phyloP scores from a whole-genome alignment of 208 protist genomes.

The Herpetomonas tarakana region DNA sequence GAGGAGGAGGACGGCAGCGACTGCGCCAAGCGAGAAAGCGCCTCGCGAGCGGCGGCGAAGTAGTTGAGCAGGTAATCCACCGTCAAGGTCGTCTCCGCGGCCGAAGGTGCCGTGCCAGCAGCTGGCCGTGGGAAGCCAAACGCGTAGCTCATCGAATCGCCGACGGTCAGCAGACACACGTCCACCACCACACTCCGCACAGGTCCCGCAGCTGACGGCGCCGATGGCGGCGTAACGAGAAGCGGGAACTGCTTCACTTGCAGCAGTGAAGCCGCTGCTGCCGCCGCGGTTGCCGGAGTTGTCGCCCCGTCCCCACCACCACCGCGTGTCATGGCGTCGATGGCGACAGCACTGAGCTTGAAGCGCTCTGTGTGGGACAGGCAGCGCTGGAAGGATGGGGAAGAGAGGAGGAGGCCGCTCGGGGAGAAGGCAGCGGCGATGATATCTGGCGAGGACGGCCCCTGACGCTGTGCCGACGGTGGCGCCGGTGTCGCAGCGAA shows the following conservation, averaged over 20 bases:
- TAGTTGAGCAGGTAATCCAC: not conserved
- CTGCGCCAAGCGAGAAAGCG: constrained; percentile 4
- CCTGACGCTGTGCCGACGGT: no score
- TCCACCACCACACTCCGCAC: constrained; percentile 25
- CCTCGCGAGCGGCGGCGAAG: not conserved
- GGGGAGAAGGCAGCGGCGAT: constrained; percentile 54
- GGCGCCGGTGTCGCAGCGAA: no score
- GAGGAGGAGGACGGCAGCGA: not conserved
- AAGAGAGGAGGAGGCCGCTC: constrained; percentile 52
- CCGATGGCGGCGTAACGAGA: no score
- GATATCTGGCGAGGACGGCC: constrained; percentile 1
- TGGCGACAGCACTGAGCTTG: constrained; percentile 38
- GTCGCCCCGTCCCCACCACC: no score
- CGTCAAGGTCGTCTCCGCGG: constrained; percentile 4
- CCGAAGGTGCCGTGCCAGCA: not conserved
- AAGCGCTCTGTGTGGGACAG: constrained; percentile 37
- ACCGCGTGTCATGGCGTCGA: constrained; percentile 43
- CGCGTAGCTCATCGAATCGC: constrained; percentile 38
- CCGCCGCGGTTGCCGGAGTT: no score
- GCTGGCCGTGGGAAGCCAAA: constrained; percentile 30
- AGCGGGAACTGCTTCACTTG: no score
- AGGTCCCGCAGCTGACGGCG: no score
- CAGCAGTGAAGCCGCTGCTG: no score
- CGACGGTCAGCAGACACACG: constrained; percentile 44
- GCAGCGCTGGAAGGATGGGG: constrained; percentile 22